phyloP scores from a whole-genome alignment of 2,329 filamentous ascomycete genomes.

The Coniochaeta pulveracea region DNA sequence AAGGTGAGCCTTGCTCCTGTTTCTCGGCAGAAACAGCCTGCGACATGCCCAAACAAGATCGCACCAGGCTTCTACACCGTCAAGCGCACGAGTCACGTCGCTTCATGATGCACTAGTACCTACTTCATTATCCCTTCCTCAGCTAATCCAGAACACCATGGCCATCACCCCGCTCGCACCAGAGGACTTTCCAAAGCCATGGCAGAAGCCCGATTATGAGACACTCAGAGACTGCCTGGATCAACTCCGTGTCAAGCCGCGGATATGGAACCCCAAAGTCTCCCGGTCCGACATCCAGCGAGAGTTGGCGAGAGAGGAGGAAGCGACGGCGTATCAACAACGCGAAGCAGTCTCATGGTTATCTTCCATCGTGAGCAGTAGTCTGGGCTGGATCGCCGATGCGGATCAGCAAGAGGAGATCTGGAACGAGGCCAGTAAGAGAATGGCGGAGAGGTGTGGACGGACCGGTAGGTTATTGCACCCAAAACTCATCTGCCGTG shows the following conservation, averaged over 20 bases:
- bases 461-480: conserved; percentile 42
- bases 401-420: conserved; percentile 56
- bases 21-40: no score
- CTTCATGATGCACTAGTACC: no score
- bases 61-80: no score
- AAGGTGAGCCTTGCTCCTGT: no score
- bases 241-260: conserved; percentile 54
- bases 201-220: conserved; percentile 58
- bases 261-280: conserved; percentile 48
- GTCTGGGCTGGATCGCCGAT: conserved; percentile 55
- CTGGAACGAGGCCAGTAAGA: conserved; percentile 68
- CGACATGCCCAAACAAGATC: no score
- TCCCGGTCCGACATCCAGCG: conserved; percentile 28
- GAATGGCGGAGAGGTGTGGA: conserved; percentile 79
- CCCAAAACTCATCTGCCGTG: neutral
- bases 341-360: conserved; percentile 54
- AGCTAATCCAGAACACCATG: no score
- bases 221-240: conserved; percentile 56
- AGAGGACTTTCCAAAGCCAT: conserved; percentile 68
- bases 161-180: conserved; percentile 22
- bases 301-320: conserved; percentile 27
- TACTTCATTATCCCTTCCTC: no score
- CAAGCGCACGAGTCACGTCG: no score
- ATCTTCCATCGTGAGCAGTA: conserved; percentile 55
- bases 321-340: conserved; percentile 29